Evolutionary conservation across 2,329 filamentous ascomycete genomes (phyloP).

Genomic region (Cytospora mali): DNA sequence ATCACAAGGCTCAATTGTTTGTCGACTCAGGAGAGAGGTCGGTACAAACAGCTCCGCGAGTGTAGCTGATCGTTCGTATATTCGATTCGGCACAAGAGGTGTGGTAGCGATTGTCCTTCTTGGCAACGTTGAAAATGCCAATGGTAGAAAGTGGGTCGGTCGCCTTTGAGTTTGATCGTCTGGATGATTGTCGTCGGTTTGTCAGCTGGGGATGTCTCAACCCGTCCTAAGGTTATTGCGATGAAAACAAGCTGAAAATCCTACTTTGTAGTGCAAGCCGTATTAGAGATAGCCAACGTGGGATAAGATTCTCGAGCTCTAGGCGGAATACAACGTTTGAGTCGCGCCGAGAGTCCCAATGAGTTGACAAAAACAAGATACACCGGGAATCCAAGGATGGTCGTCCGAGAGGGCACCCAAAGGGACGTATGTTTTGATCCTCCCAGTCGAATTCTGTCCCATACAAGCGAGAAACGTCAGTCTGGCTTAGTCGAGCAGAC

Average conservation of each 20-base stretch:
- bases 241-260: conserved; percentile 22
- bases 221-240: conserved; percentile 8
- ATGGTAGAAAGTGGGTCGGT: not conserved
- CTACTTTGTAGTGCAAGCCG: conserved; percentile 25
- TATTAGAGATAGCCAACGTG: conserved; percentile 20
- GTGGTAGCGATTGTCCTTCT: not conserved
- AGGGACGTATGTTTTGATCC: conserved; percentile 31
- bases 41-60: not conserved
- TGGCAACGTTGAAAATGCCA: not conserved
- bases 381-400: conserved; percentile 38
- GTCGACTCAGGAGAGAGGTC: not conserved
- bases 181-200: conserved; percentile 5
- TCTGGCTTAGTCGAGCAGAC: conserved; percentile 15
- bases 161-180: conserved; percentile 2
- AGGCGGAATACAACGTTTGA: conserved; percentile 44
- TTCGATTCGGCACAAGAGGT: not conserved
- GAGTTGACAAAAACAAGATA: conserved; percentile 45
- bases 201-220: conserved; percentile 13
- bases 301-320: conserved; percentile 37
- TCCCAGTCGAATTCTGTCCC: conserved; percentile 30
- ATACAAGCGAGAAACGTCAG: conserved; percentile 23
- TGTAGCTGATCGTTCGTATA: not conserved
- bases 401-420: conserved; percentile 29
- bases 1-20: conserved; percentile 20
- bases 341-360: conserved; percentile 41